Evolutionary conservation across 73 alveolate genomes (phyloP).

Genomic region (Durusdinium trenchii): DNA sequence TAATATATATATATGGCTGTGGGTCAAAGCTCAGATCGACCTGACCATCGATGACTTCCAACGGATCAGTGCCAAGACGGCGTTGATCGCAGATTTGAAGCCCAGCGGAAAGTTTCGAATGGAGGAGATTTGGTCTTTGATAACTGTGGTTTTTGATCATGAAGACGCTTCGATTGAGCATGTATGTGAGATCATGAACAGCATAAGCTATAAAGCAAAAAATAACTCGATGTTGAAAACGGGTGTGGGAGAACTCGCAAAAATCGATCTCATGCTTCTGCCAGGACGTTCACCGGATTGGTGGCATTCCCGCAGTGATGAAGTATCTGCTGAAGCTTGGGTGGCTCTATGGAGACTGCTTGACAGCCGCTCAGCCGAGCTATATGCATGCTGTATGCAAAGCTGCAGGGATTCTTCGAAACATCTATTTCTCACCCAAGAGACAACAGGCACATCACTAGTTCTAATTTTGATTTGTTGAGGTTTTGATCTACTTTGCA

Average conservation of each 20-base stretch:
- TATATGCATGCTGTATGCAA: not conserved
- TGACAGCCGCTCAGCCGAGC: conserved; percentile 30
- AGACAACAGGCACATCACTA: no score
- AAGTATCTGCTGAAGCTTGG: conserved; percentile 73
- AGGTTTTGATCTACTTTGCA: no score
- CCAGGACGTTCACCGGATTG: conserved; percentile 85
- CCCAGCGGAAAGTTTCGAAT: conserved; percentile 81
- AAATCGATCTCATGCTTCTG: not conserved
- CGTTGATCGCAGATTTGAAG: conserved; percentile 85
- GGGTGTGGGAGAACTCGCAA: no score
- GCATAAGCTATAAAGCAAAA: no score
- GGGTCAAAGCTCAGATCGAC: not conserved
- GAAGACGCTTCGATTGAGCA: no score
- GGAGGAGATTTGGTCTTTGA: conserved; percentile 24
- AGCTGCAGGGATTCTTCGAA: not conserved
- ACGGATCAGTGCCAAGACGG: conserved; percentile 79
- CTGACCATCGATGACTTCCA: conserved; percentile 80
- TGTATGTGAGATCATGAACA: no score
- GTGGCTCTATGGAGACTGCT: conserved; percentile 66
- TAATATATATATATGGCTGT: no score
- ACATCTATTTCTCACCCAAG: no score
- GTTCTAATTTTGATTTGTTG: no score
- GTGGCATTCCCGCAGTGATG: conserved; percentile 85
- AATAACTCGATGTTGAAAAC: no score
- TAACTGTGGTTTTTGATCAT: no score